Conservation (phyloP, 1,139 yeast genomes). For the Kurtzmaniella natalensis region DNA sequence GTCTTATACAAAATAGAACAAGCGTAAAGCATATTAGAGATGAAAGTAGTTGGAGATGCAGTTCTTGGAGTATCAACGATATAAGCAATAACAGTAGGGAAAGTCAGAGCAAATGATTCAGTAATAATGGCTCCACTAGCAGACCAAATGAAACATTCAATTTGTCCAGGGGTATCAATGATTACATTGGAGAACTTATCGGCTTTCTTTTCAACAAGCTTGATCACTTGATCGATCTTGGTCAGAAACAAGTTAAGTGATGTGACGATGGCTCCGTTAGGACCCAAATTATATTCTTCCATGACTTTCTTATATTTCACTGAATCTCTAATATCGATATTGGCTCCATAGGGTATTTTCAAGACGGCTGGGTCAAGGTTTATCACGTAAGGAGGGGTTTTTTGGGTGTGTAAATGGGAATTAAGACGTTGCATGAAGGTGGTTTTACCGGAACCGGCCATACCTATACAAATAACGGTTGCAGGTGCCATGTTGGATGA, state of each 20-base stretch:
- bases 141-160: conserved; percentile 95
- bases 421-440: conserved; percentile 95
- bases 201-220: conserved; percentile 76
- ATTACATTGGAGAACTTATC: conserved; percentile 66
- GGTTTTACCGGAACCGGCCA: conserved; percentile 98
- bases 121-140: conserved; percentile 97
- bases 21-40: conserved; percentile 97
- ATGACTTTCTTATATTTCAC: conserved; percentile 93
- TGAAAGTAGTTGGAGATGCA: conserved; percentile 91
- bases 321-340: conserved; percentile 94
- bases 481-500: conserved; percentile 49
- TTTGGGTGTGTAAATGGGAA: conserved; percentile 73
- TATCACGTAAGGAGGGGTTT: conserved; percentile 80
- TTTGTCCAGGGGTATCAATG: conserved; percentile 97
- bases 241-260: conserved; percentile 89
- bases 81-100: conserved; percentile 94
- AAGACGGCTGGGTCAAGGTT: conserved; percentile 96
- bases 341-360: conserved; percentile 87
- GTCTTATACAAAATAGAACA: conserved; percentile 96
- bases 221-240: conserved; percentile 91
- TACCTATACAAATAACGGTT: conserved; percentile 82
- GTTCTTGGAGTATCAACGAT: conserved; percentile 96
- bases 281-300: conserved; percentile 90
- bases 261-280: conserved; percentile 98
- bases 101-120: conserved; percentile 92